Conservation (phyloP, 2,329 filamentous ascomycete genomes). For the Colletotrichum limetticola region DNA sequence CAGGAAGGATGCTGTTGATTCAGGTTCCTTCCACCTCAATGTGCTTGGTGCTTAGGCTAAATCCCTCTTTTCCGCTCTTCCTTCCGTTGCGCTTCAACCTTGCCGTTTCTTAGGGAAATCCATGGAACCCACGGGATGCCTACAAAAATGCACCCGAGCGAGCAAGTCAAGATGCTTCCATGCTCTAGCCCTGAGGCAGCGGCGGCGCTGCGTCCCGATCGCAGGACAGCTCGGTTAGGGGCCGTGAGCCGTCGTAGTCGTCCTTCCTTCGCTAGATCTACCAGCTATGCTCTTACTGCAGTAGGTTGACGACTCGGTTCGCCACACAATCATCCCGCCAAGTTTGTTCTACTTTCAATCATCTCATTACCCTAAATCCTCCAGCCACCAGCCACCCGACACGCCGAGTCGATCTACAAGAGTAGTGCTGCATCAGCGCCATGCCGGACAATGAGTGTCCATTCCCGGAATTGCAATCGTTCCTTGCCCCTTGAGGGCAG, state of each 20-base stretch:
- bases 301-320: not conserved
- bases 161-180: not conserved
- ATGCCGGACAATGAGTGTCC: not conserved
- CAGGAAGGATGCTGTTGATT: not conserved
- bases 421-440: not conserved
- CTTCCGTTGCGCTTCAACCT: not conserved
- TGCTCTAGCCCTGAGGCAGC: constrained; percentile 3
- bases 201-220: constrained; percentile 20
- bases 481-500: not conserved
- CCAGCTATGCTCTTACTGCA: no score
- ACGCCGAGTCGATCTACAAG: constrained; percentile 1
- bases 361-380: constrained; percentile 1
- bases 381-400: constrained; percentile 2
- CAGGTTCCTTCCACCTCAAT: no score
- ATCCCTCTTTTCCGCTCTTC: not conserved
- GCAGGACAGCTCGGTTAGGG: constrained; percentile 4
- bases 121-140: not conserved
- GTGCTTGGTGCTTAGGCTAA: not conserved
- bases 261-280: no score
- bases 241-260: not conserved
- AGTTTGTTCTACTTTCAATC: not conserved
- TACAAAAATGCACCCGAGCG: not conserved
- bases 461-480: not conserved
- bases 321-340: not conserved
- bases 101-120: not conserved